Evolutionary conservation across 2,329 filamentous ascomycete species (phyloP), one percentile per base, ranked within the genome.

Genomic region (Didymella keratinophila): DNA sequence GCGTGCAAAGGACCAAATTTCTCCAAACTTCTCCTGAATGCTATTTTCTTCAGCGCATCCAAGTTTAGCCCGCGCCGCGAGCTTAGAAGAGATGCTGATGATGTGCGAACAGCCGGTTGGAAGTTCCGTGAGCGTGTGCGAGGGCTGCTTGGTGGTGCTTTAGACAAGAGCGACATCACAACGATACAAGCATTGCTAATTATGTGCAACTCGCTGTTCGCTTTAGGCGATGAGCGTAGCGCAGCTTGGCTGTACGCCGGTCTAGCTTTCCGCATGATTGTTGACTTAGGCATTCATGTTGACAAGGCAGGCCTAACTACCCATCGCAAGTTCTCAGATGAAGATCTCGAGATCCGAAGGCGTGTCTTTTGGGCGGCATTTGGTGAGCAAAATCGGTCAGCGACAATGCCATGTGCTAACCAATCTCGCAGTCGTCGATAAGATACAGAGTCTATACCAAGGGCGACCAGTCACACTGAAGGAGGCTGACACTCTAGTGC

Each of bases 161-260:
- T 84, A 1, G 82, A 84, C 41, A 74, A 74, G 9, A 84, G 82
- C 52, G 78, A 81, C 3, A 81, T 86, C 10, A 84, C 83, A 0
- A 86, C 84, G 0, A 83, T 85, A 1, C 82, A 84, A 61, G 84
- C 82, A 0, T 64, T 86, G 27, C 71, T 86, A 0, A 73, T 84
- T 0, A 82, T 86, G 78, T 79, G 80, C 0, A 81, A 80, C 43
- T 81, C 82, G 0, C 67, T 85, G 0, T 84, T 85, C 60, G 78
- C 83, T 0, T 70, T 81, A 2, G 78, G 80, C n/a, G 80, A 82
- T 48, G 80, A 85, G 62, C 73, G 79, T 28, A 84, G 82, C 56
- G 78, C 79, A 6, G 81, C 84, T 2, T 88, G 85, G 85, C 64
- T 86, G 4, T 87, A 87, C 58, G 80, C 82, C 50, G 85, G 84